Percentiles rank a stretch among this genome's conserved stretches.
Evolutionary conservation across 345 rosid species (phyloP).

Genomic region (Gossypium mustelinum): DNA sequence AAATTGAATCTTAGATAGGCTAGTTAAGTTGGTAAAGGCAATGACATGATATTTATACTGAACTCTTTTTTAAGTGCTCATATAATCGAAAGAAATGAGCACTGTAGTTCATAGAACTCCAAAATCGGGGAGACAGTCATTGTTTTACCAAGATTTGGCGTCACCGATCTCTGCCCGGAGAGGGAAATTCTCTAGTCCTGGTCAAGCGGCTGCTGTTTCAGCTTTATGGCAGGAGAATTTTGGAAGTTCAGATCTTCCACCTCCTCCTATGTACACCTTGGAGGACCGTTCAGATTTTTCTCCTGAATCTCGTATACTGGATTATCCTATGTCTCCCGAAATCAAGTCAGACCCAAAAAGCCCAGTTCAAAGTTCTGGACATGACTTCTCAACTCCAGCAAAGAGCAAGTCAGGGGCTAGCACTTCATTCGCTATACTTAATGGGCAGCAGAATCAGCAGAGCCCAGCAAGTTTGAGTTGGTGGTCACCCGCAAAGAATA

Average conservation of each 20-base stretch:
- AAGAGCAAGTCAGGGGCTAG: slow-evolving; percentile 60
- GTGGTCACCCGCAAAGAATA: slow-evolving; percentile 70
- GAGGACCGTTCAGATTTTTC: slow-evolving; percentile 89
- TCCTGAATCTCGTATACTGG: slow-evolving; percentile 82
- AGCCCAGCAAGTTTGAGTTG: slow-evolving; percentile 52
- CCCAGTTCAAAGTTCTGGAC: slow-evolving; percentile 48
- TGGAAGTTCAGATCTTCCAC: slow-evolving; percentile 88
- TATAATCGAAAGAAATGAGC: slow-evolving; percentile 41
- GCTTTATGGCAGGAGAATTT: slow-evolving; percentile 91
- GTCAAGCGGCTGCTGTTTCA: slow-evolving; percentile 91
- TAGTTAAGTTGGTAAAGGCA: slow-evolving; percentile 6
- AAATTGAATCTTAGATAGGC: background rate
- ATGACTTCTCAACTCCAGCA: slow-evolving; percentile 49
- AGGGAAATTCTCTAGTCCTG: slow-evolving; percentile 75
- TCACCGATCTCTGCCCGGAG: slow-evolving; percentile 75
- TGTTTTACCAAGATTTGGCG: slow-evolving; percentile 85
- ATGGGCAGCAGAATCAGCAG: slow-evolving; percentile 63
- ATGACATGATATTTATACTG: slow-evolving; percentile 15
- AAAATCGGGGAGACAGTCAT: slow-evolving; percentile 71
- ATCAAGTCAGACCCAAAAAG: slow-evolving; percentile 56
- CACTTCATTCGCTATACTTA: slow-evolving; percentile 53
- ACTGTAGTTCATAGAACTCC: slow-evolving; percentile 60
- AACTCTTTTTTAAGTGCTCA: slow-evolving; percentile 2
- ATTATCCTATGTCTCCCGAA: slow-evolving; percentile 72
- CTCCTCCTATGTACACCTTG: slow-evolving; percentile 84